phyloP scores from a whole-genome alignment of 805 yeast genomes.

The Lachancea mirantina region DNA sequence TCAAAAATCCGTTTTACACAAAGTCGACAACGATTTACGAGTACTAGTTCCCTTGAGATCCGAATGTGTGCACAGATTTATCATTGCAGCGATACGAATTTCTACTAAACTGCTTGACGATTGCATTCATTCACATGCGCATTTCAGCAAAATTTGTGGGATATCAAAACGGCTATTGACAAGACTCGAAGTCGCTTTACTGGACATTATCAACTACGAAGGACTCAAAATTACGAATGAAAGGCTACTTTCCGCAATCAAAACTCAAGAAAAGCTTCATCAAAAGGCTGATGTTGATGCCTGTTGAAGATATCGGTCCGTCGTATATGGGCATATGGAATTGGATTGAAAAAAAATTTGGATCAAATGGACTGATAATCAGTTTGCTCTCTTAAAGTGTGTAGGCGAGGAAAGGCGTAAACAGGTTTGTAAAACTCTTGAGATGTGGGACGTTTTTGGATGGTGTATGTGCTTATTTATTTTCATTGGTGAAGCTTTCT shows the following conservation, averaged over 20 bases:
- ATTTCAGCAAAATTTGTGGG: constrained; percentile 44
- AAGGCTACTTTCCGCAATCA: constrained; percentile 10
- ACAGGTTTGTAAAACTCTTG: neutral
- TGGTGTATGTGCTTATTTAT: constrained; percentile 30
- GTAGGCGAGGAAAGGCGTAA: too few relatives aligned
- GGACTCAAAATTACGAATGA: constrained; percentile 14
- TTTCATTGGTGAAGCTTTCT: too few relatives aligned
- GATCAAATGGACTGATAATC: neutral
- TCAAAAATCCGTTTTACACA: constrained; percentile 16
- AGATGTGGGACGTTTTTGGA: constrained; percentile 29
- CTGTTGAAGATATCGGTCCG: too few relatives aligned
- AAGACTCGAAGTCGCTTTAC: constrained; percentile 22
- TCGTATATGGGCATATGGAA: too few relatives aligned
- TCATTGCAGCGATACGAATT: constrained; percentile 38
- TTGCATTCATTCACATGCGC: constrained; percentile 37
- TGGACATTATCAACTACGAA: constrained; percentile 14
- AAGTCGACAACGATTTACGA: constrained; percentile 8
- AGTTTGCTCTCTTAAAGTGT: neutral
- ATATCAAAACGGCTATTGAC: constrained; percentile 29
- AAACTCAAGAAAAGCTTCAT: too few relatives aligned
- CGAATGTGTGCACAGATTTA: constrained; percentile 36
- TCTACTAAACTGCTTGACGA: constrained; percentile 46
- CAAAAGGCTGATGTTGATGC: too few relatives aligned
- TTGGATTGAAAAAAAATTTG: neutral
- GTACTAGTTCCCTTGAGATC: constrained; percentile 29